Evolutionary conservation across 345 rosid species (phyloP), one percentile per base, ranked within the genome.

Genomic region (Dipteronia sinensis): DNA sequence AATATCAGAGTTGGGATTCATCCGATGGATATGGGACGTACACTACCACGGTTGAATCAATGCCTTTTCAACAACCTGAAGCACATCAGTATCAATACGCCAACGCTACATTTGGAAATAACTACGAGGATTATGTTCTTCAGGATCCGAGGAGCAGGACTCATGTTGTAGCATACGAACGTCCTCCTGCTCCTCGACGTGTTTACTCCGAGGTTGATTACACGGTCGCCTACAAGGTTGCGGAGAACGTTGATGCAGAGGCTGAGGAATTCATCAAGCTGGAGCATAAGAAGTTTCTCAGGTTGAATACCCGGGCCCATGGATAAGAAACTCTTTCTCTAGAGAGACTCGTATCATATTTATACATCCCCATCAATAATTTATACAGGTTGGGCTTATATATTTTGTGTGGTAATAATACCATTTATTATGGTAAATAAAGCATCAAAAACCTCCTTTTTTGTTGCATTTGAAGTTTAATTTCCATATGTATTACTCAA

Each of bases 251-350:
- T n/a, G 83, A 94, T 67, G 73, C 56, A 51, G 94, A 83, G 77
- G 94, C 98, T 27, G 95, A 90, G 58, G 84, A 82, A 16, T 94
- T 91, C 59, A 90, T 93, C 74, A 78, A 65, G 80, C 58, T 86
- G 1, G 83, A 89, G 85, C 98, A 94, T 67, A 78, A 1, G 46
- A 42, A 42, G 46, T 7, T 42, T 42, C 10, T 42, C 46, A 42
- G 46, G 46, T 9, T 42, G 46, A 42, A 7, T 7, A 7, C 46
- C 46, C 46, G 1, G 46, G 10, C 2, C 46, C 46, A 10, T 42
- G 46, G 9, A 7, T 42, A 42, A 42, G 46, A 7, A 7, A 7
- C 46, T 42, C 11, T 42, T 10, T 42, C 46, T 42, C 38, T 34
- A 31, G 38, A 42, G 46, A 42, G 46, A 42, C 46, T 42, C 46